Conservation (phyloP, 1,284 basidiomycete genomes). For the Trichosporon sp. region DNA sequence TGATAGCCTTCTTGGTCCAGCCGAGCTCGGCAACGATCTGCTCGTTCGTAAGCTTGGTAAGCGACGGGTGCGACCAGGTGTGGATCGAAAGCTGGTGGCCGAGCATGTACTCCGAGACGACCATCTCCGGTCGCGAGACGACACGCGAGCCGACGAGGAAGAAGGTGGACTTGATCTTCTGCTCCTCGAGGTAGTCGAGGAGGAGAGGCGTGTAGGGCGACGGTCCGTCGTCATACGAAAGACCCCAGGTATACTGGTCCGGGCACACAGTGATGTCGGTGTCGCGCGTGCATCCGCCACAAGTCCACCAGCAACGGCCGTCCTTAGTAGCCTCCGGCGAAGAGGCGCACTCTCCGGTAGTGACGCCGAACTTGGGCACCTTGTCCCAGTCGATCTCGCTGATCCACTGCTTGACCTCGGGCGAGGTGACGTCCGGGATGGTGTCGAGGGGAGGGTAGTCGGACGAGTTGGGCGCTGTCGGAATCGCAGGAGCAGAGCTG, state of each 20-base stretch:
- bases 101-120: constrained; percentile 40
- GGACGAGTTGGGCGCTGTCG: constrained; percentile 39
- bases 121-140: constrained; percentile 34
- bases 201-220: constrained; percentile 59
- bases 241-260: constrained; percentile 61
- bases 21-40: constrained; percentile 91
- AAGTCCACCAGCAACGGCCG: constrained; percentile 82
- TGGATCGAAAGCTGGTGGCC: constrained; percentile 58
- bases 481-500: constrained; percentile 55
- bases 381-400: constrained; percentile 57
- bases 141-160: constrained; percentile 49
- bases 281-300: constrained; percentile 71
- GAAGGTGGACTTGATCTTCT: constrained; percentile 61
- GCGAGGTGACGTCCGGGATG: constrained; percentile 67
- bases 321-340: constrained; percentile 66
- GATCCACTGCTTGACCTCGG: constrained; percentile 73
- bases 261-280: constrained; percentile 78
- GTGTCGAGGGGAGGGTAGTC: constrained; percentile 72
- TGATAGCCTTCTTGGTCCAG: constrained; percentile 86
- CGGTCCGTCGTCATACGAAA: constrained; percentile 61
- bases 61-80: constrained; percentile 60
- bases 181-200: constrained; percentile 60
- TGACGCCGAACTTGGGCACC: constrained; percentile 46
- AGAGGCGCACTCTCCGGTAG: constrained; percentile 61
- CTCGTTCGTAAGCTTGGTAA: constrained; percentile 81